phyloP scores from a whole-genome alignment of 805 yeast genomes.

The Millerozyma acaciae region DNA sequence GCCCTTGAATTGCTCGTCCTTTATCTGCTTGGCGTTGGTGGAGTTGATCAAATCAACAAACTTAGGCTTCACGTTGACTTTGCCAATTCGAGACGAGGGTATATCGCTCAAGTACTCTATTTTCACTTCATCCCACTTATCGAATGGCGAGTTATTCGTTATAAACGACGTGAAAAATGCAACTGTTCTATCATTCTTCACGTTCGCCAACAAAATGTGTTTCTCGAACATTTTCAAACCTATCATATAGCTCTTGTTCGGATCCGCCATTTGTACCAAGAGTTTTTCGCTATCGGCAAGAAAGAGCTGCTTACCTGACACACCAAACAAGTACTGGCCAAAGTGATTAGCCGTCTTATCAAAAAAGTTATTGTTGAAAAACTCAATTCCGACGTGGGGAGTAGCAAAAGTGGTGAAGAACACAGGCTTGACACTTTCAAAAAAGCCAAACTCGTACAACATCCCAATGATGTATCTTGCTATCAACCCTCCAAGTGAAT shows the following conservation, averaged over 20 bases:
- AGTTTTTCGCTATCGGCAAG: slow-evolving; percentile 39
- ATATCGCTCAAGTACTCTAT: slow-evolving; percentile 46
- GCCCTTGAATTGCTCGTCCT: slow-evolving; percentile 7
- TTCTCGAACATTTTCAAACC: slow-evolving; percentile 58
- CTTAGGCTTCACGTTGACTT: slow-evolving; percentile 38
- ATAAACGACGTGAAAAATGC: slow-evolving; percentile 83
- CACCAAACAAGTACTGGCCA: slow-evolving; percentile 36
- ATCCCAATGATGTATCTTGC: slow-evolving; percentile 75
- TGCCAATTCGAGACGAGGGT: slow-evolving; percentile 39
- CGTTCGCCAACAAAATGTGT: slow-evolving; percentile 65
- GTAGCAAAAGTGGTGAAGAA: slow-evolving; percentile 42
- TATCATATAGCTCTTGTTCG: slow-evolving; percentile 43
- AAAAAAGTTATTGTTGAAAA: slow-evolving; percentile 29
- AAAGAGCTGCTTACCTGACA: slow-evolving; percentile 34
- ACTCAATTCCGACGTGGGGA: slow-evolving; percentile 42
- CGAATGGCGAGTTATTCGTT: slow-evolving; percentile 70
- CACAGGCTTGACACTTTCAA: slow-evolving; percentile 32
- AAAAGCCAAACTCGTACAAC: slow-evolving; percentile 31
- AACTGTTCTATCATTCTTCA: slow-evolving; percentile 80
- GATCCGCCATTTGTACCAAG: slow-evolving; percentile 52
- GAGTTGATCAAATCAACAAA: slow-evolving; percentile 44
- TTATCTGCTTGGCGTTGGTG: slow-evolving; percentile 18
- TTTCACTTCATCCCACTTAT: slow-evolving; percentile 45
- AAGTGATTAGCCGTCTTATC: slow-evolving; percentile 28
- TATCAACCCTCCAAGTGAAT: slow-evolving; percentile 85